phyloP scores from a whole-genome alignment of 2,329 filamentous ascomycete genomes.

The Trichoderma polysporum region DNA sequence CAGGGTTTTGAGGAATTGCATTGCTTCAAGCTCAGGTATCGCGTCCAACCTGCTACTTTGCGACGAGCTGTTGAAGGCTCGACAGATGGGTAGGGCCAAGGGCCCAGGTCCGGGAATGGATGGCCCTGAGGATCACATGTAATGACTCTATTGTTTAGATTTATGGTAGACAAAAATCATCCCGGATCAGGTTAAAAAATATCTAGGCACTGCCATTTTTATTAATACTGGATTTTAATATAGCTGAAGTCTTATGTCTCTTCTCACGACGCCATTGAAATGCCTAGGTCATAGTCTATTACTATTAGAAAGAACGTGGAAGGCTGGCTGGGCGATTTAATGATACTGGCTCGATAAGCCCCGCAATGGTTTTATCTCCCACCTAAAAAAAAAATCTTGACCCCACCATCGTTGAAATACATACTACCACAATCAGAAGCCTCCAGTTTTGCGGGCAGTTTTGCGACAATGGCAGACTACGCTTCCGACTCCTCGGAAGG shows the following conservation, averaged over 20 bases:
- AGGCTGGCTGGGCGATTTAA: neutral
- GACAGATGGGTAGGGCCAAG: constrained; percentile 79
- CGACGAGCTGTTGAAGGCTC: constrained; percentile 94
- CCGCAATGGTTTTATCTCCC: constrained; percentile 29
- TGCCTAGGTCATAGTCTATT: neutral
- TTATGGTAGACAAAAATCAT: constrained; percentile 40
- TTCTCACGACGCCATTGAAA: neutral
- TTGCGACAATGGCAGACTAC: constrained; percentile 65
- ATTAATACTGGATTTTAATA: neutral
- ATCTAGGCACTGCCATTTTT: neutral
- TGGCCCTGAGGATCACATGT: constrained; percentile 55
- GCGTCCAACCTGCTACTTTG: constrained; percentile 93
- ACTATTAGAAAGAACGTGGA: neutral
- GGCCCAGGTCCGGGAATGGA: constrained; percentile 66
- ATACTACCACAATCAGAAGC: constrained; percentile 25
- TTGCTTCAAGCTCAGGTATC: constrained; percentile 92
- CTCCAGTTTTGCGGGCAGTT: neutral
- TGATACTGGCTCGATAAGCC: constrained; percentile 28
- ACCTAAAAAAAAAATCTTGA: constrained; percentile 40
- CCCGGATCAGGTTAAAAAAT: constrained; percentile 25
- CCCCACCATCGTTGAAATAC: constrained; percentile 37
- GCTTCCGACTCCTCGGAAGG: constrained; percentile 81
- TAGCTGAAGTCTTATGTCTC: neutral
- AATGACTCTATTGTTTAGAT: constrained; percentile 39
- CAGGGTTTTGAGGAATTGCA: constrained; percentile 87